phyloP scores from a whole-genome alignment of 805 yeast species.

The Lachancea kluyveri region DNA sequence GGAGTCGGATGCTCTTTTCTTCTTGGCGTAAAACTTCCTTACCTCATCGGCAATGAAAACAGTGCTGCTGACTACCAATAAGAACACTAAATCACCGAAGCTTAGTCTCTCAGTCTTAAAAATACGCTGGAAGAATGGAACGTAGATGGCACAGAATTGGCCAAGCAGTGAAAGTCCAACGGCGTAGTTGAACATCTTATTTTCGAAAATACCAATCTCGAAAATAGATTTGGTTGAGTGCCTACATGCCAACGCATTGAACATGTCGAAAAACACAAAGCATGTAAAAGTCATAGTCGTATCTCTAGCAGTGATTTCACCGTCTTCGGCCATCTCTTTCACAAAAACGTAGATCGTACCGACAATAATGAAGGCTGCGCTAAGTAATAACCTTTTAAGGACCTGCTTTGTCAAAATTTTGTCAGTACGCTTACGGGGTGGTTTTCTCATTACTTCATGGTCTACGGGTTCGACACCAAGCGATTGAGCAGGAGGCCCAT shows the following conservation, averaged over 20 bases:
- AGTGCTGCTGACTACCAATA: slow-evolving; percentile 61
- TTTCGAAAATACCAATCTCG: slow-evolving; percentile 68
- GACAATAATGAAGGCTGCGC: slow-evolving; percentile 67
- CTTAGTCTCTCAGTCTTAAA: slow-evolving; percentile 92
- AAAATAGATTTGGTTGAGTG: slow-evolving; percentile 79
- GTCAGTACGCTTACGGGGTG: slow-evolving; percentile 89
- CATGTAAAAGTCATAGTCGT: slow-evolving; percentile 99
- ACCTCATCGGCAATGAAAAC: slow-evolving; percentile 84
- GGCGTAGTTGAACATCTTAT: slow-evolving; percentile 89
- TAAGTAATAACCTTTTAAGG: slow-evolving; percentile 63
- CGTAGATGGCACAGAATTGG: slow-evolving; percentile 86
- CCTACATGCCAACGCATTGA: slow-evolving; percentile 91
- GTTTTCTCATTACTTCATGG: slow-evolving; percentile 88
- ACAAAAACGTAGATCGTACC: slow-evolving; percentile 89
- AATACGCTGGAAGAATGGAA: slow-evolving; percentile 85
- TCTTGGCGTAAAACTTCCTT: slow-evolving; percentile 45
- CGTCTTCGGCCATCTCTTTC: slow-evolving; percentile 75
- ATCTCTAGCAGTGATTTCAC: slow-evolving; percentile 82
- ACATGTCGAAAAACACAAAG: slow-evolving; percentile 93
- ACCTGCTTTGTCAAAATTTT: slow-evolving; percentile 70
- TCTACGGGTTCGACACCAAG: slow-evolving; percentile 97
- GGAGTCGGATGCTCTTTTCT: slow-evolving; percentile 9
- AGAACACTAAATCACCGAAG: slow-evolving; percentile 59
- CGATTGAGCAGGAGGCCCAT: slow-evolving; percentile 98
- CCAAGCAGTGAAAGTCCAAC: slow-evolving; percentile 85